Conservation (phyloP, 208 protist species). For the Wallacemonas rigidus region DNA sequence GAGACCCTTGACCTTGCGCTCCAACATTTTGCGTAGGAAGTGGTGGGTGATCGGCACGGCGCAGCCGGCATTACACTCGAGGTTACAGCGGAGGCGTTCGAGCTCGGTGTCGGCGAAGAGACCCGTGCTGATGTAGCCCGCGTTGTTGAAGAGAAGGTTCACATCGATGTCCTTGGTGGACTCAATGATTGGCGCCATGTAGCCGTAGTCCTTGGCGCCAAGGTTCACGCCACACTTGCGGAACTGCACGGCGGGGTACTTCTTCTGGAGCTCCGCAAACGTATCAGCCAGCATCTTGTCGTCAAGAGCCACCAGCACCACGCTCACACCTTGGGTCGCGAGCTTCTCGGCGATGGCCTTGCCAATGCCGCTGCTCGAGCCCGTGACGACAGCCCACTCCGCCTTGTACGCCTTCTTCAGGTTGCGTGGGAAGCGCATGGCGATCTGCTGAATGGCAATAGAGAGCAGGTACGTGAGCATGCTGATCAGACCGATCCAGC, state of each 20-base stretch:
- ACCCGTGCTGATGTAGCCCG: slow-evolving; percentile 92
- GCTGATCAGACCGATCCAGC: slow-evolving; percentile 78
- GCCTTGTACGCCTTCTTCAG: slow-evolving; percentile 79
- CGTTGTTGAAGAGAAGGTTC: slow-evolving; percentile 93
- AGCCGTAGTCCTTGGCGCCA: slow-evolving; percentile 58
- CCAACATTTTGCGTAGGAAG: slow-evolving; percentile 88
- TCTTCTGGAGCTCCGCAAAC: slow-evolving; percentile 75
- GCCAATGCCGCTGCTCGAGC: slow-evolving; percentile 95
- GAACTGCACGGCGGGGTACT: slow-evolving; percentile 76
- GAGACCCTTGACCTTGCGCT: slow-evolving; percentile 65
- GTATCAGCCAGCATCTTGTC: slow-evolving; percentile 84
- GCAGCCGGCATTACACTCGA: slow-evolving; percentile 92
- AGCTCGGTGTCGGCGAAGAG: slow-evolving; percentile 88
- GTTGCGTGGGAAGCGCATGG: slow-evolving; percentile 69
- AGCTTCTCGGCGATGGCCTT: slow-evolving; percentile 93
- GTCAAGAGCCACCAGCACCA: slow-evolving; percentile 91
- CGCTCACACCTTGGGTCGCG: slow-evolving; percentile 89
- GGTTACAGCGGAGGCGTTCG: slow-evolving; percentile 77
- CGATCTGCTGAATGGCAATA: slow-evolving; percentile 52
- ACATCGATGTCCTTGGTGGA: slow-evolving; percentile 75
- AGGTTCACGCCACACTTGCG: slow-evolving; percentile 91
- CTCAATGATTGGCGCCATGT: slow-evolving; percentile 73
- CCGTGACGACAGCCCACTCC: slow-evolving; percentile 93
- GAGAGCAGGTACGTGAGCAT: slow-evolving; percentile 67
- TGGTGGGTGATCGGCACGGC: slow-evolving; percentile 88